Conservation (phyloP, 192 early-diverging fungal genomes). For the Coemansia biformis region DNA sequence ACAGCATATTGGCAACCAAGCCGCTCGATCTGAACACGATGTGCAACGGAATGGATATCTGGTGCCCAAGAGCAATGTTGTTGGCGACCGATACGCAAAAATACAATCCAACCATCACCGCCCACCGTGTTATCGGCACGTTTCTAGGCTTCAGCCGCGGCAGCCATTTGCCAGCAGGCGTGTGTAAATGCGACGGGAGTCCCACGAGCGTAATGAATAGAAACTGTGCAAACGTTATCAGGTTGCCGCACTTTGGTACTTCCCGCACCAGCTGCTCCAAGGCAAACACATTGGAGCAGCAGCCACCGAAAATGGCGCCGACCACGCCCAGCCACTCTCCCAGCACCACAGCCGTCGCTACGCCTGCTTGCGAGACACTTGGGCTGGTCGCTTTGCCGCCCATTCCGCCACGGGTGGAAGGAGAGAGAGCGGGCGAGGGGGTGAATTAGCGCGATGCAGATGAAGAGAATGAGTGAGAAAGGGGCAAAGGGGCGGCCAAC, state of each 20-base stretch:
- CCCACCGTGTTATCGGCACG: slow-evolving; percentile 70
- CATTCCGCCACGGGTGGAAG: too few relatives aligned
- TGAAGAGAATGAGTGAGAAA: too few relatives aligned
- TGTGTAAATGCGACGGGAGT: slow-evolving; percentile 53
- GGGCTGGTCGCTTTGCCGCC: too few relatives aligned
- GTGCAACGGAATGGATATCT: slow-evolving; percentile 82
- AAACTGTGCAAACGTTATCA: slow-evolving; percentile 84
- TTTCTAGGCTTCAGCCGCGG: slow-evolving; percentile 53
- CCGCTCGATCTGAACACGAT: slow-evolving; percentile 85
- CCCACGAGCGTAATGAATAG: slow-evolving; percentile 69
- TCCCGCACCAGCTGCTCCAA: slow-evolving; percentile 68
- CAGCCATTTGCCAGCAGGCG: slow-evolving; percentile 22
- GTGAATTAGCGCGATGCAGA: too few relatives aligned
- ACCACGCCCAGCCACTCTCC: slow-evolving; percentile 59
- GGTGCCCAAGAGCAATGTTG: slow-evolving; percentile 73
- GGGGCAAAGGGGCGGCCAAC: too few relatives aligned
- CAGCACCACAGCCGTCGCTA: slow-evolving; percentile 11
- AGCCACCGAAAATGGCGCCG: slow-evolving; percentile 78
- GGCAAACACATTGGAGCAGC: slow-evolving; percentile 82
- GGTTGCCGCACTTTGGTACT: slow-evolving; percentile 59
- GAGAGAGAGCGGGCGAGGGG: too few relatives aligned
- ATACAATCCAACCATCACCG: slow-evolving; percentile 70
- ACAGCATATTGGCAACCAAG: slow-evolving; percentile 76
- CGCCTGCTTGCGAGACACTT: too few relatives aligned
- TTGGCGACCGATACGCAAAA: slow-evolving; percentile 76